Conservation (phyloP, 1,139 yeast genomes). For the Casaregolazyma lundiana region DNA sequence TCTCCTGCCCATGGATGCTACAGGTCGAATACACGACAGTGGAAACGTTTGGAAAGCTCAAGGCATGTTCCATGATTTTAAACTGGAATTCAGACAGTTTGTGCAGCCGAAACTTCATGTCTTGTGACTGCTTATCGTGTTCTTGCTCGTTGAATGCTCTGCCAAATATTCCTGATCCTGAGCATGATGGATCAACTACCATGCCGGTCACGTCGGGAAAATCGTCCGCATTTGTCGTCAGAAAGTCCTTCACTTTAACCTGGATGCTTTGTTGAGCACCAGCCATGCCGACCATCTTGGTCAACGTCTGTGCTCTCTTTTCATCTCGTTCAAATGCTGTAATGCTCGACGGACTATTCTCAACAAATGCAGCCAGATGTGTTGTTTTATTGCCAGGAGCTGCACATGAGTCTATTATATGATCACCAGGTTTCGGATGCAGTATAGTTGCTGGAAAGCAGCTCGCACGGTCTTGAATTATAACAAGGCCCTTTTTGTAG, state of each 20-base stretch:
- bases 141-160: conserved; percentile 53
- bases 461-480: conserved; percentile 93
- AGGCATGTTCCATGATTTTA: conserved; percentile 81
- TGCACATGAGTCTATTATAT: conserved; percentile 84
- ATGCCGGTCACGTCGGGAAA: conserved; percentile 68
- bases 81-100: conserved; percentile 83
- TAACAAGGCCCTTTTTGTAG: conserved; percentile 69
- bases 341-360: conserved; percentile 40
- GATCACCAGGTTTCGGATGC: conserved; percentile 48
- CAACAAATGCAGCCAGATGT: conserved; percentile 67
- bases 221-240: conserved; percentile 58
- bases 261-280: conserved; percentile 61
- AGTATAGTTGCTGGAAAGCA: conserved; percentile 92
- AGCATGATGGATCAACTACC: conserved; percentile 94
- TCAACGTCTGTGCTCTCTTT: conserved; percentile 64
- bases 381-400: conserved; percentile 99
- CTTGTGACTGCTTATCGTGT: conserved; percentile 33
- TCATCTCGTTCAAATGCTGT: conserved; percentile 86
- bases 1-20: conserved; percentile 88
- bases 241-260: conserved; percentile 81
- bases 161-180: conserved; percentile 96
- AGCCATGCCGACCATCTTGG: conserved; percentile 75
- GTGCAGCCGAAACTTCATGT: conserved; percentile 51
- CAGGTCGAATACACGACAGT: conserved; percentile 94
- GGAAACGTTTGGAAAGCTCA: conserved; percentile 68